Percentiles rank a stretch among this genome's conserved stretches.
These are phyloP conservation scores for Larix kaempferi DNA, from an alignment of 75 land plant species.

Conservation along the genomic window DNA sequence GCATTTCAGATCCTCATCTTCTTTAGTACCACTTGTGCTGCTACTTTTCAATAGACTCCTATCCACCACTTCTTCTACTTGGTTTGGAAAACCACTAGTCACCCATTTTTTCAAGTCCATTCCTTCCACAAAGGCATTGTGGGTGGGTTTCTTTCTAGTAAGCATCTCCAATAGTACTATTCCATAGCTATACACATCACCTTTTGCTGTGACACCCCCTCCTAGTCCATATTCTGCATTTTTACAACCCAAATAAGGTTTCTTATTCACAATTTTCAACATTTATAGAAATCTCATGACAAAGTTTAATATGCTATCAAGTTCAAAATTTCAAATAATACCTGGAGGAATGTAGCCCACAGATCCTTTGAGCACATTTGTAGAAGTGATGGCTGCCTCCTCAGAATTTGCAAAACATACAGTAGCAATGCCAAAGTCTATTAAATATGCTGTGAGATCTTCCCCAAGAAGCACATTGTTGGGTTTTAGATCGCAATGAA, in stretches of 20 bases:
- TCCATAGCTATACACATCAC: conserved; percentile 2
- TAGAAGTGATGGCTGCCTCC: neutral
- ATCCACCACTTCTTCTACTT: neutral
- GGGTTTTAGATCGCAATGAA: conserved; percentile 24
- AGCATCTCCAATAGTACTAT: neutral
- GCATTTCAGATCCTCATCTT: neutral
- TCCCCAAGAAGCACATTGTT: conserved; percentile 20
- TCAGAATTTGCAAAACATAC: neutral
- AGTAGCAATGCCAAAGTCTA: conserved; percentile 18
- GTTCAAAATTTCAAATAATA: neutral
- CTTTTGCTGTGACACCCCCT: neutral
- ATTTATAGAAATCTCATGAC: neutral
- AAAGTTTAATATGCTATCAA: neutral
- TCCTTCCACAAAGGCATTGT: neutral
- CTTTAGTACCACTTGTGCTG: neutral
- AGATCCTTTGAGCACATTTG: neutral
- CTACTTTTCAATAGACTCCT: neutral
- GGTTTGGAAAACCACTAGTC: neutral
- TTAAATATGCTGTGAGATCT: conserved; percentile 4
- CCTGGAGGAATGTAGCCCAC: conserved; percentile 5
- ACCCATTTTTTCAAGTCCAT: neutral
- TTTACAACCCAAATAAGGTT: neutral
- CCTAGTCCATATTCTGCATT: neutral
- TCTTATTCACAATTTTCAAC: neutral
- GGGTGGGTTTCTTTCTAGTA: neutral